Evolutionary conservation across 2,329 filamentous ascomycete species (phyloP), one percentile per base, ranked within the genome.

Genomic region (Epichloe amarillans): DNA sequence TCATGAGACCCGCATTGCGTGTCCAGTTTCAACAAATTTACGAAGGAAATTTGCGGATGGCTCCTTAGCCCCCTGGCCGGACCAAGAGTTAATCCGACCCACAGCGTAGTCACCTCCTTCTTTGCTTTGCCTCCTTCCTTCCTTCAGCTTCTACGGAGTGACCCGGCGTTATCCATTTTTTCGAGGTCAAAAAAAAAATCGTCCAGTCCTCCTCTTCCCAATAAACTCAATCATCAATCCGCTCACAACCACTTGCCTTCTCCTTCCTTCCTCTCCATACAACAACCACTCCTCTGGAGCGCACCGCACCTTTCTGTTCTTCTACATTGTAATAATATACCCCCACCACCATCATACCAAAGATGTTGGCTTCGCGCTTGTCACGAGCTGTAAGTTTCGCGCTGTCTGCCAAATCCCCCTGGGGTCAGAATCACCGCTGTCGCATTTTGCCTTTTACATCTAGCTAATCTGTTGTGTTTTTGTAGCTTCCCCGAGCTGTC

Each of bases 401-500:
- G 37, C 37, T 11, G 30, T 10, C 21, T 21, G n/a, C 3, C 39
- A 36, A 23, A 14, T 38, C 2, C 33, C 15, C 35, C 57, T 50
- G n/a, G 46, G 41, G 41, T 49, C 38, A 38, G 50, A 5, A n/a
- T 11, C 3, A 7, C 6, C 17, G 43, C 5, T 5, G 30, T 40
- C 37, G 39, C 40, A 36, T 46, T 30, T 23, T 30, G 26, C 26
- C 3, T 14, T 30, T 39, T 51, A 40, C 49, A 17, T 49, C 51
- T 52, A 60, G 47, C 54, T 57, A 61, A 61, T 50, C 21, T 26
- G 49, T 43, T 26, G 48, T 50, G 42, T 38, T 48, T 42, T 46
- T 2, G 48, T 59, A 90, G 86, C 80, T 94, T 71, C 87, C 88
- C 66, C 82, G 88, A 77, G 83, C 86, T 68, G 74, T 78, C 59